These are phyloP conservation scores for Backusella westeae DNA, from an alignment of 192 early-diverging fungal species.

Conservation along the genomic window DNA sequence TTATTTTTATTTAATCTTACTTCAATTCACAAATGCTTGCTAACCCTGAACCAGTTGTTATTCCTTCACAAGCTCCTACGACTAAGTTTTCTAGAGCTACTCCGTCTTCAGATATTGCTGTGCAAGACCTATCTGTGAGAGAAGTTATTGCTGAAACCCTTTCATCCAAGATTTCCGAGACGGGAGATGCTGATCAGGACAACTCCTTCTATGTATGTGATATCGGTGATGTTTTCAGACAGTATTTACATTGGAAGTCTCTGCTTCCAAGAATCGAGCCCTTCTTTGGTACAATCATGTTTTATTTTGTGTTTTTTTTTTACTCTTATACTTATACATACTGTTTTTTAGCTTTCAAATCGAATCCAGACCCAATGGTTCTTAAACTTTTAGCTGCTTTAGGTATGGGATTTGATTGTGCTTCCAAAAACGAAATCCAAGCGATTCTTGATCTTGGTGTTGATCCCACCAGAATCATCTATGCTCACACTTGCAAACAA, in stretches of 20 bases:
- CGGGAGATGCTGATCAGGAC: constrained; percentile 58
- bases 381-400: constrained; percentile 76
- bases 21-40: constrained; percentile 17
- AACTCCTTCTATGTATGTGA: constrained; percentile 97
- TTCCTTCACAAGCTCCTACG: not conserved
- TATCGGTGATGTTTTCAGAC: constrained; percentile 87
- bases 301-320: not conserved
- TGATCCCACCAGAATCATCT: constrained; percentile 81
- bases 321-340: not conserved
- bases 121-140: constrained; percentile 13
- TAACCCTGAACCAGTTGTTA: constrained; percentile 20
- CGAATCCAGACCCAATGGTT: constrained; percentile 89
- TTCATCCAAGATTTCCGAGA: constrained; percentile 35
- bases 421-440: constrained; percentile 90
- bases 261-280: constrained; percentile 93
- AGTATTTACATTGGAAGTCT: constrained; percentile 79
- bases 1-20: not conserved
- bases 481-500: constrained; percentile 89
- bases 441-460: constrained; percentile 73
- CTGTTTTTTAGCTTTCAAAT: constrained; percentile 81
- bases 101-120: not conserved
- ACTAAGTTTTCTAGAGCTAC: not conserved
- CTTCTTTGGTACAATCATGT: constrained; percentile 77
- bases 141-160: constrained; percentile 35
- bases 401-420: constrained; percentile 97